Evolutionary conservation across 2,329 filamentous ascomycete species (phyloP).

Genomic region (Alternaria sp.): DNA sequence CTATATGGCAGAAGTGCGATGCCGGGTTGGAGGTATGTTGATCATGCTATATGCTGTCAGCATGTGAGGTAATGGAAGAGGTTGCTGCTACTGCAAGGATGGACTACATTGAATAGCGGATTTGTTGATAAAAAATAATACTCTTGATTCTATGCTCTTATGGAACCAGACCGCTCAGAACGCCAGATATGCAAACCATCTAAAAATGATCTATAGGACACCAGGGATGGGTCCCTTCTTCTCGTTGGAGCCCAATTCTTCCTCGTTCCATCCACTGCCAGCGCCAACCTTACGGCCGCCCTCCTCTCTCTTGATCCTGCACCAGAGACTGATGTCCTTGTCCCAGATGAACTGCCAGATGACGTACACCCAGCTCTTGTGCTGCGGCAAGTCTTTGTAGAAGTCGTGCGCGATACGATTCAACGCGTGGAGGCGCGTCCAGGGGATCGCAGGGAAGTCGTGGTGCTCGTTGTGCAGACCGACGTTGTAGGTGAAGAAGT

Average conservation of each 20-base stretch:
- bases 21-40: neutral
- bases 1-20: neutral
- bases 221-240: slow-evolving; percentile 54
- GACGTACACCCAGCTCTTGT: slow-evolving; percentile 89
- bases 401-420: slow-evolving; percentile 86
- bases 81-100: neutral
- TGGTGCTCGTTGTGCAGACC: slow-evolving; percentile 99
- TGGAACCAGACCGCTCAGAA: slow-evolving; percentile 3
- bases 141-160: neutral
- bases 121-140: neutral
- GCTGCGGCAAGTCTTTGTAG: slow-evolving; percentile 83
- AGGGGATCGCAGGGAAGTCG: slow-evolving; percentile 95
- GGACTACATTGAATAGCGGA: no score
- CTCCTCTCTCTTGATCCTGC: slow-evolving; percentile 88
- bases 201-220: slow-evolving; percentile 26
- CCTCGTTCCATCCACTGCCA: slow-evolving; percentile 51
- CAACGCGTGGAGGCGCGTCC: slow-evolving; percentile 82
- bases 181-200: slow-evolving; percentile 1
- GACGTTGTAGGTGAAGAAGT: slow-evolving; percentile 94
- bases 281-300: slow-evolving; percentile 68
- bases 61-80: neutral
- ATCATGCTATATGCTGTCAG: neutral
- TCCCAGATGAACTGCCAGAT: slow-evolving; percentile 97
- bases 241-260: slow-evolving; percentile 57
- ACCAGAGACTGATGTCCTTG: slow-evolving; percentile 85